These are phyloP conservation scores for Flaveria trinervia DNA, from an alignment of 129 eudicot genomes.

Conservation along the genomic window DNA sequence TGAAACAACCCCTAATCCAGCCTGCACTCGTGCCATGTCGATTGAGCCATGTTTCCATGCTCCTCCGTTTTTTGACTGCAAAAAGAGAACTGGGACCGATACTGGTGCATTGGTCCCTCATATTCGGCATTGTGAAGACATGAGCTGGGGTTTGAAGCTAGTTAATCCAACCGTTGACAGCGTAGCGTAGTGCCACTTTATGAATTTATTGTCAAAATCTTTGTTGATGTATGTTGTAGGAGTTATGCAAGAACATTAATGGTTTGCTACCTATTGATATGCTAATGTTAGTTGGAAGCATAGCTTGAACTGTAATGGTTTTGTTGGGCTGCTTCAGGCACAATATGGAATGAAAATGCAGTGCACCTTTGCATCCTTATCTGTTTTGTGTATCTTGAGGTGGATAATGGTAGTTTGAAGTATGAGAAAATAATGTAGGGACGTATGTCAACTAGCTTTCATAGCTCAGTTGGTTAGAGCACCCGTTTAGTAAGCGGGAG, in stretches of 20 bases:
- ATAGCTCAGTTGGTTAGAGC: constrained; percentile 97
- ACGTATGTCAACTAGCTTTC: constrained; percentile 10
- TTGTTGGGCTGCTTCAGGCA: constrained; percentile 5
- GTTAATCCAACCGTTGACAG: constrained; percentile 37
- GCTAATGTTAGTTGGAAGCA: not conserved
- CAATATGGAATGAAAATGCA: constrained; percentile 4
- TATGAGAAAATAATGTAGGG: not conserved
- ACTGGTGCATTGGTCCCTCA: constrained; percentile 65
- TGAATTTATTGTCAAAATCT: not conserved
- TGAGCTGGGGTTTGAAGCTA: constrained; percentile 80
- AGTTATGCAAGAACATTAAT: constrained; percentile 12
- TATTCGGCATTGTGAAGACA: constrained; percentile 76
- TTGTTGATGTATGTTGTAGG: constrained; percentile 12
- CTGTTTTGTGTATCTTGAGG: not conserved
- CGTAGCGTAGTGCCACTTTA: constrained; percentile 18
- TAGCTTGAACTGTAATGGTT: not conserved
- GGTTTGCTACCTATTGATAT: constrained; percentile 8
- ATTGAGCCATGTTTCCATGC: constrained; percentile 90
- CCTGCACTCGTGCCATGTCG: constrained; percentile 69
- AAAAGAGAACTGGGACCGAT: constrained; percentile 54
- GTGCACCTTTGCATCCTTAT: constrained; percentile 1
- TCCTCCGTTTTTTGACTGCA: constrained; percentile 77
- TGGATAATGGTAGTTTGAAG: not conserved
- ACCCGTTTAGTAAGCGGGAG: constrained; percentile 99
- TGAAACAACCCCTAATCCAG: constrained; percentile 58